A percentile compares a stretch with the other conserved stretches of the same genome.
These are phyloP conservation scores for Rubia balearica DNA, from an alignment of 305 asterid species.

Conservation along the genomic window DNA sequence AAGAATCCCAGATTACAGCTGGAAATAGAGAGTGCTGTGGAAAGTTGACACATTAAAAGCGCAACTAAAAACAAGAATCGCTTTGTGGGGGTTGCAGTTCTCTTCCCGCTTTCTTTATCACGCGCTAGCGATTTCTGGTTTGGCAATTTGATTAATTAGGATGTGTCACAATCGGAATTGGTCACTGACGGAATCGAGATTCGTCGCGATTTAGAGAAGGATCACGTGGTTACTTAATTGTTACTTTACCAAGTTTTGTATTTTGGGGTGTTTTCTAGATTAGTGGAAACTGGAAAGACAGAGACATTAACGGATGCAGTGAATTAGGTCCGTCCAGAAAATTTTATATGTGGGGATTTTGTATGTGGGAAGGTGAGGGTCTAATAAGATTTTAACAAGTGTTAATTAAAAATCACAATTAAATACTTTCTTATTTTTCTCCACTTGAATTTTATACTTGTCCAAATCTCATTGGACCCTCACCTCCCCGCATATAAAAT, in stretches of 20 bases:
- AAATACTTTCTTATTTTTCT: no score
- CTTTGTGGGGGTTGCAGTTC: not conserved
- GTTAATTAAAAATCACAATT: no score
- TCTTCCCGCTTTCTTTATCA: not conserved
- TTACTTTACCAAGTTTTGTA: not conserved
- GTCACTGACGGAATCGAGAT: not conserved
- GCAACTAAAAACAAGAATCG: not conserved
- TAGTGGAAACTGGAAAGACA: not conserved
- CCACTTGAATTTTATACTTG: no score
- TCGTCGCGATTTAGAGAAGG: not conserved
- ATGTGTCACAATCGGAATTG: not conserved
- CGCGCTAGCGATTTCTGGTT: not conserved
- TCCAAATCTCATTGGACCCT: no score
- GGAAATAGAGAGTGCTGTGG: not conserved
- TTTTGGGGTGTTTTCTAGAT: not conserved
- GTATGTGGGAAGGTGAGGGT: no score
- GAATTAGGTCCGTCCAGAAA: no score
- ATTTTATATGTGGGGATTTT: no score
- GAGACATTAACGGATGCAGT: not conserved
- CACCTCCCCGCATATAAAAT: no score
- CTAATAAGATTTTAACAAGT: no score
- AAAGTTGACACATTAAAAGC: not conserved
- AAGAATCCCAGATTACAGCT: conserved; percentile 13
- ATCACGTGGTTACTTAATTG: not conserved
- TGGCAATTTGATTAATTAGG: not conserved